phyloP scores from a whole-genome alignment of 768 basidiomycete genomes.

The Tylopilus rubrobrunneus region DNA sequence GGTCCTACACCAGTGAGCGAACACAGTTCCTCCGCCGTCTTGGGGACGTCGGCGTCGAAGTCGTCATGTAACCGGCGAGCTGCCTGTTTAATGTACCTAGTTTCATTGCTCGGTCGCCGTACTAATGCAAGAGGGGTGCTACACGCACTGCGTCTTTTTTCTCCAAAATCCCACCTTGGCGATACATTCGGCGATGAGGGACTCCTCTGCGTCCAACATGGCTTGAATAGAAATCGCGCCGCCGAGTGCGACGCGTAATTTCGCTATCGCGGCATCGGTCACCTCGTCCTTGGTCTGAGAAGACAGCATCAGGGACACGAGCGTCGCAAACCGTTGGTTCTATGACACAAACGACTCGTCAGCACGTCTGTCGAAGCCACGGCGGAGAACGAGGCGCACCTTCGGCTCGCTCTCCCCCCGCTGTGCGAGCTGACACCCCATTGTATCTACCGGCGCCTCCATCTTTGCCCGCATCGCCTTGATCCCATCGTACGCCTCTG shows the following conservation, averaged over 20 bases:
- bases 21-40: constrained; percentile 84
- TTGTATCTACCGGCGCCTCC: constrained; percentile 86
- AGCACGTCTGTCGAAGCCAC: too few relatives aligned
- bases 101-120: not conserved
- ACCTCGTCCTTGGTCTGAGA: constrained; percentile 95
- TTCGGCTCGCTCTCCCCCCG: constrained; percentile 59
- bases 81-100: constrained; percentile 71
- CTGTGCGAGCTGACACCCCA: constrained; percentile 81
- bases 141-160: constrained; percentile 66
- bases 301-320: constrained; percentile 92
- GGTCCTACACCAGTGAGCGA: constrained; percentile 90
- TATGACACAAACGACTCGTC: not conserved
- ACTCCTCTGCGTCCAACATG: constrained; percentile 58
- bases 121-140: not conserved
- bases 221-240: constrained; percentile 76
- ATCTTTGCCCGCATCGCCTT: constrained; percentile 70
- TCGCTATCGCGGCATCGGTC: constrained; percentile 72
- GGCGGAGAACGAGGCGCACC: constrained; percentile 33
- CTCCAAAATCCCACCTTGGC: constrained; percentile 93
- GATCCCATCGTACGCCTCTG: constrained; percentile 65
- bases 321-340: constrained; percentile 79
- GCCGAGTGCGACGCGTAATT: constrained; percentile 69
- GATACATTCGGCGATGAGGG: constrained; percentile 69
- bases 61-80: constrained; percentile 65
- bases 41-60: constrained; percentile 81